phyloP scores from a whole-genome alignment of 2,329 filamentous ascomycete species.

The Diaporthe nobilis region DNA sequence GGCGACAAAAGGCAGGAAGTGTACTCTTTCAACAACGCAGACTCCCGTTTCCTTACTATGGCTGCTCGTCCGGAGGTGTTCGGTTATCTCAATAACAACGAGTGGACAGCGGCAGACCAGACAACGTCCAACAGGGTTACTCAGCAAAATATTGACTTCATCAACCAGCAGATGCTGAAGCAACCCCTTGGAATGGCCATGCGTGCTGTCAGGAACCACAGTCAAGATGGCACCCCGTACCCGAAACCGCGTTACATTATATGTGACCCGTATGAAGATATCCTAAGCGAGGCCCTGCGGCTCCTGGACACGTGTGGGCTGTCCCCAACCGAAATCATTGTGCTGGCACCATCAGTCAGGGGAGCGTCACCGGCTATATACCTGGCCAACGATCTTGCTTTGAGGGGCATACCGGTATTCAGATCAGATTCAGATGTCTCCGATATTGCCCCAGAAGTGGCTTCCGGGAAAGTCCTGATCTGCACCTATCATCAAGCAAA shows the following conservation, averaged over 20 bases:
- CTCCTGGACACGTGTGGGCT: conserved; percentile 19
- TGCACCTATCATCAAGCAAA: conserved; percentile 42
- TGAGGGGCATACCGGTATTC: conserved; percentile 35
- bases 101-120: conserved; percentile 34
- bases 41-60: conserved; percentile 40
- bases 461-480: conserved; percentile 38
- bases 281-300: conserved; percentile 30
- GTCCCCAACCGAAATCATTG: conserved; percentile 36
- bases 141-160: conserved; percentile 39
- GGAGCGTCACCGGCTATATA: conserved; percentile 25
- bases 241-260: conserved; percentile 39
- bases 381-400: conserved; percentile 35
- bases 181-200: conserved; percentile 34
- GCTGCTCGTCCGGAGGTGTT: conserved; percentile 35
- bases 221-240: background rate
- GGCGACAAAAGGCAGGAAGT: conserved; percentile 39
- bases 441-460: conserved; percentile 38
- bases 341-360: conserved; percentile 39
- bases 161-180: conserved; percentile 42
- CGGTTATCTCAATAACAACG: conserved; percentile 37
- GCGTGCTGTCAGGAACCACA: conserved; percentile 36
- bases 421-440: conserved; percentile 41
- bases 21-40: conserved; percentile 41
- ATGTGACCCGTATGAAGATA: conserved; percentile 34
- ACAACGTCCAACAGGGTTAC: conserved; percentile 39